phyloP scores from a whole-genome alignment of 2,329 filamentous ascomycete genomes.

The Paraconiothyrium brasiliense region DNA sequence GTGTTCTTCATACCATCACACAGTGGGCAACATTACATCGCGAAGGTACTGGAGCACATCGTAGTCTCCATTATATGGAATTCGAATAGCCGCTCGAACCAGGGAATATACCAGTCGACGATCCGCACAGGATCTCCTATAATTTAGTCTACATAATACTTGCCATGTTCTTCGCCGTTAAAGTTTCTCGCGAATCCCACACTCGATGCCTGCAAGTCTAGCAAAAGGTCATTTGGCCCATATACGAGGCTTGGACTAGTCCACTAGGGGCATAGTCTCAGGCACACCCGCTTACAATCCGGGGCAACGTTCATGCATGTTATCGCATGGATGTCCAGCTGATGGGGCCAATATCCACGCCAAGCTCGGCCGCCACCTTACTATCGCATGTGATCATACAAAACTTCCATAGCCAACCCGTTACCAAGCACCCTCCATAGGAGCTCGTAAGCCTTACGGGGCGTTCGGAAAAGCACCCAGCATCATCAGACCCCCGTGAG shows the following conservation, averaged over 20 bases:
- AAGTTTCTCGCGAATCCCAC: not conserved
- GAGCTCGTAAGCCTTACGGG: not conserved
- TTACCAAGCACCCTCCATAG: not conserved
- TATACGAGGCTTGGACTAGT: not conserved
- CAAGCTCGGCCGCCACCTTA: slow-evolving; percentile 1
- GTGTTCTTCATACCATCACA: not conserved
- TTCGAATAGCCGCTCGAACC: not conserved
- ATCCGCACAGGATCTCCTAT: not conserved
- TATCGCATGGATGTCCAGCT: not conserved
- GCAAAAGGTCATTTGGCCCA: not conserved
- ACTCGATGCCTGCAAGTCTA: not conserved
- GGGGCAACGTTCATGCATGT: not conserved
- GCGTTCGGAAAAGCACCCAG: not conserved
- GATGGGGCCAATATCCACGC: slow-evolving; percentile 1
- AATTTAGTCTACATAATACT: not conserved
- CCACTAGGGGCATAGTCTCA: not conserved
- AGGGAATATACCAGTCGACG: not conserved
- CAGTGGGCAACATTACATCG: not conserved
- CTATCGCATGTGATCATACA: not conserved
- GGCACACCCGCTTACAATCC: not conserved
- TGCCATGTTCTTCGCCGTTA: not conserved
- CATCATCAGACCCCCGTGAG: not conserved
- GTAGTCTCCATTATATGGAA: not conserved
- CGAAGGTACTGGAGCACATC: not conserved
- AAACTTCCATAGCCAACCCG: not conserved